phyloP scores from a whole-genome alignment of 306 rosid genomes.

The Quercus mongolica region DNA sequence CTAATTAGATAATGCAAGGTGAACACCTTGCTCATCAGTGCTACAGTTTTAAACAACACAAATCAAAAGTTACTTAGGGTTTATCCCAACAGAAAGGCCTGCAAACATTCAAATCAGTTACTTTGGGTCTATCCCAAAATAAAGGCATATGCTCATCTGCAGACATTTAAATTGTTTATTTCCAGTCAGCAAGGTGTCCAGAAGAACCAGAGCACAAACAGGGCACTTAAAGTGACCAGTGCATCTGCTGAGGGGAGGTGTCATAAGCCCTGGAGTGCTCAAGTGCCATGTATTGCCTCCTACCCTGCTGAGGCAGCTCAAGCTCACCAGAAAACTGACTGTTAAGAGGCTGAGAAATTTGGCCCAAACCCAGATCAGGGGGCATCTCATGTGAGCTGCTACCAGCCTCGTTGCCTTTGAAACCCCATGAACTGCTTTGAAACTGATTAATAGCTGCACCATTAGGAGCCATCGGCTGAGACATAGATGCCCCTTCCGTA shows the following conservation, averaged over 20 bases:
- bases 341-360: conserved; percentile 49
- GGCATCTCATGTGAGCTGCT: conserved; percentile 43
- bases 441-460: conserved; percentile 45
- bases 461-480: conserved; percentile 48
- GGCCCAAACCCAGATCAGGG: conserved; percentile 66
- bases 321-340: conserved; percentile 47
- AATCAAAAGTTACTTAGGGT: not conserved
- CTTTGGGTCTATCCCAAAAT: not conserved
- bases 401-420: conserved; percentile 54
- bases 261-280: conserved; percentile 51
- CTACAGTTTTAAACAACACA: not conserved
- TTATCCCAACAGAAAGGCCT: not conserved
- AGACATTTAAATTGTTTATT: conserved; percentile 7
- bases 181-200: not conserved
- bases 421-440: conserved; percentile 54
- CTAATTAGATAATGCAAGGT: not conserved
- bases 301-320: conserved; percentile 45
- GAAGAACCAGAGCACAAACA: conserved; percentile 11
- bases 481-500: conserved; percentile 53
- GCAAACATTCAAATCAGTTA: conserved; percentile 10
- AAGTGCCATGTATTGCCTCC: conserved; percentile 74
- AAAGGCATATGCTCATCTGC: not conserved
- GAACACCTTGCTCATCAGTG: not conserved
- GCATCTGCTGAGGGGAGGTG: conserved; percentile 44
- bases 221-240: conserved; percentile 66